A percentile compares a stretch with the other conserved stretches of the same genome.
Conservation (phyloP, 169 alveolate species). For the Plasmodium inui region DNA sequence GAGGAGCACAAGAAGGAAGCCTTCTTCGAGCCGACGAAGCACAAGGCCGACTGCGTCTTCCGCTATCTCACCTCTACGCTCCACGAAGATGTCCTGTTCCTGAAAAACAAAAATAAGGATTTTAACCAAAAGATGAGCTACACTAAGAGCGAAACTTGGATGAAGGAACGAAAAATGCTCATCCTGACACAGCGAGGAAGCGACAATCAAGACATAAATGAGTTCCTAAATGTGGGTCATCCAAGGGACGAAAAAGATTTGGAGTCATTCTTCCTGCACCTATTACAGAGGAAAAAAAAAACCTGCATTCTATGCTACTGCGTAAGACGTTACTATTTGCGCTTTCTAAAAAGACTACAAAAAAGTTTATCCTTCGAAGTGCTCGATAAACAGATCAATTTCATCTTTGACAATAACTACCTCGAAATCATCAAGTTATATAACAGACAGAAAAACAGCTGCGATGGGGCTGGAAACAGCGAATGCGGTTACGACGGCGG, state of each 20-base stretch:
- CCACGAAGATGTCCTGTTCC: slow-evolving; percentile 35
- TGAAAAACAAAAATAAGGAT: slow-evolving; percentile 36
- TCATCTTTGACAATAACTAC: slow-evolving; percentile 65
- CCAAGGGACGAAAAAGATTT: slow-evolving; percentile 12
- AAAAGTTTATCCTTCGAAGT: slow-evolving; percentile 20
- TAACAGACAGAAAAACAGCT: neutral
- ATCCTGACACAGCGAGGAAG: neutral
- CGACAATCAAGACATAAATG: neutral
- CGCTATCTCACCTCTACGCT: slow-evolving; percentile 35
- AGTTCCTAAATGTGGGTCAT: neutral
- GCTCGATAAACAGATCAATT: slow-evolving; percentile 37
- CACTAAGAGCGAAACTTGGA: slow-evolving; percentile 1
- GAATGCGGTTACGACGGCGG: neutral
- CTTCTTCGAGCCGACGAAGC: slow-evolving; percentile 51
- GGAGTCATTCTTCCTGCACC: slow-evolving; percentile 48
- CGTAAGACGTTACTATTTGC: slow-evolving; percentile 41
- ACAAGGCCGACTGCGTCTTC: slow-evolving; percentile 47
- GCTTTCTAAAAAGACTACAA: slow-evolving; percentile 35
- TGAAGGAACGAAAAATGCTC: slow-evolving; percentile 5
- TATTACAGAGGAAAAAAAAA: slow-evolving; percentile 34
- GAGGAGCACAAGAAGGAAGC: neutral
- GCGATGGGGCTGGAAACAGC: neutral
- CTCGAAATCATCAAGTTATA: slow-evolving; percentile 9
- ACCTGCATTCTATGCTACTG: slow-evolving; percentile 69
- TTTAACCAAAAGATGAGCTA: slow-evolving; percentile 19